phyloP scores from a whole-genome alignment of 2,329 filamentous ascomycete species.

The Lecanoromycetidae sp. region DNA sequence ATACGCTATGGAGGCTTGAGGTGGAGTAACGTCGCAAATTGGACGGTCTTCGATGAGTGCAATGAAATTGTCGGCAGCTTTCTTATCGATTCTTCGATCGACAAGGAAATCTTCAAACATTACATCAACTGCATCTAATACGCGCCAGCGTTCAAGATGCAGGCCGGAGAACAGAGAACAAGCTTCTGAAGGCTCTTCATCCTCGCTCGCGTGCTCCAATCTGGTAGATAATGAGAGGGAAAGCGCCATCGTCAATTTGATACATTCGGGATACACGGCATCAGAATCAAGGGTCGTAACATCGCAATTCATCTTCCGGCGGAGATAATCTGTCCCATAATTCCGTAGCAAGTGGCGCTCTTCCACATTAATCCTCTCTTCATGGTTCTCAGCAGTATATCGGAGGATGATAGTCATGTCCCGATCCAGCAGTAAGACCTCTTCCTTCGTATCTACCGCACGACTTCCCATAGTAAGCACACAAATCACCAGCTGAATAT shows the following conservation, averaged over 20 bases:
- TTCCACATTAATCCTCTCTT: background rate
- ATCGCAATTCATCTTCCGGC: background rate
- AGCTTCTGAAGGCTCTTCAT: background rate
- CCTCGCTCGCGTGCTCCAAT: background rate
- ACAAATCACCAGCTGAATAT: conserved; percentile 5
- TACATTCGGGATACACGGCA: conserved; percentile 6
- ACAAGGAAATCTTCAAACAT: conserved; percentile 10
- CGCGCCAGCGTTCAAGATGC: conserved; percentile 1
- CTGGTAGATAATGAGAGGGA: background rate
- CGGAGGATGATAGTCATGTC: too few species aligned
- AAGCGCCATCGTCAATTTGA: conserved; percentile 7
- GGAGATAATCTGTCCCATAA: conserved; percentile 9
- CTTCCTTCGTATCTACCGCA: conserved; percentile 4
- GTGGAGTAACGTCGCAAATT: conserved; percentile 8
- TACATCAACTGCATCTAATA: conserved; percentile 3
- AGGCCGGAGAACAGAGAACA: background rate
- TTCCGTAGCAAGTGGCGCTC: conserved; percentile 5
- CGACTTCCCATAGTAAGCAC: background rate
- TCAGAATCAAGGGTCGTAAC: conserved; percentile 5
- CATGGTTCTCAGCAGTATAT: background rate
- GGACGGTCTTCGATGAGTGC: background rate
- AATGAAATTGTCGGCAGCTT: background rate
- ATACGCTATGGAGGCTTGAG: background rate
- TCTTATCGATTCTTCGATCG: background rate
- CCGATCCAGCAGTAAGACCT: conserved; percentile 3